Base-by-base conservation (phyloP, 495 filamentous ascomycete species). In the Hyaloscypha finlandica region DNA sequence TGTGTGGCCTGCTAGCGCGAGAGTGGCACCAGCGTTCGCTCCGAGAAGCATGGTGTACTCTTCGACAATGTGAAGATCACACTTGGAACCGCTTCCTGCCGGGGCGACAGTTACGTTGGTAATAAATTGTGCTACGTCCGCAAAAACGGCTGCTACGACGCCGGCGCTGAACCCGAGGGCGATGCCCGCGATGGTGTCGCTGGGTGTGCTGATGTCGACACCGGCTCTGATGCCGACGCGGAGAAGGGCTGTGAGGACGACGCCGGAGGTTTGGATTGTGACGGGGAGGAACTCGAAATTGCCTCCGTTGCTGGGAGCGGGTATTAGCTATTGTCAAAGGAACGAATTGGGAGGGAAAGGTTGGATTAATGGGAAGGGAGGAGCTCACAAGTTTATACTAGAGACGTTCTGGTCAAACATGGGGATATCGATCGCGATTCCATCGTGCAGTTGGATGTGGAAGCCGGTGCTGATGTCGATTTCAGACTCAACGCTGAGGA, bases 261-360 rank as follows among this genome's bases (percentile, higher is more conserved):
- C 77, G 4, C 75, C 76, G 20, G 76, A 74, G 33, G 74, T 77
- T 63, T 75, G 68, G 16, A 86, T 74, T 2, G 75, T 81, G 14
- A 86, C 80, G 5, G 85, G 84, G 16, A 88, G 79, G 63, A 88
- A 86, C 66, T 86, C 83, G 69, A 83, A 86, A n/a, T 77, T 65
- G 32, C 77, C 85, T 42, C 83, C 83, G 58, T 81, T 80, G 29
- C 66, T 68, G 32, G n/a, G 62, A 52, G 20, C 3, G 20, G 30
- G 5, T 6, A 29, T 56, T 56, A 35, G 42, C 52, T 16, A 35
- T 29, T 25, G 8, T 8, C 60, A 19, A 11, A 20, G 6, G 8
- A 33, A 25, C 25, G 25, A 25, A 25, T 25, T 25, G 25, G 25
- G 25, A 25, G 25, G 25, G 25, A 25, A 25, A 25, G 25, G 2